Conservation (phyloP, 768 basidiomycete species). For the Mycena polygramma region DNA sequence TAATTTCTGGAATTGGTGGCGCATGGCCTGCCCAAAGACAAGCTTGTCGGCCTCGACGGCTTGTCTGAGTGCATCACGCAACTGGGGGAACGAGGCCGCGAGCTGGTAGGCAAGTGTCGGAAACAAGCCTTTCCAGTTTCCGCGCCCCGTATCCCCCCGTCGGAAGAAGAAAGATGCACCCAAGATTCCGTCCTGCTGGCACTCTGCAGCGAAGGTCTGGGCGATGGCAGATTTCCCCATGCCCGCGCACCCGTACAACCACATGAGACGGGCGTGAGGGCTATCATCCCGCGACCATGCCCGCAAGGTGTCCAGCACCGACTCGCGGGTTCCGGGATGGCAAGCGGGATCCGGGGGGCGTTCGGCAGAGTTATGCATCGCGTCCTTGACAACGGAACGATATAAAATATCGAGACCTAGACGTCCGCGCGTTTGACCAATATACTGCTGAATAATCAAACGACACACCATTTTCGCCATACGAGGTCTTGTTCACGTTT, state of each 20-base stretch:
- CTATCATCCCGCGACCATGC: background rate
- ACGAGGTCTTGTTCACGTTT: background rate
- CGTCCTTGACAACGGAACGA: constrained; percentile 2
- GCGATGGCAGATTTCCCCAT: constrained; percentile 41
- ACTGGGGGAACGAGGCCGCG: constrained; percentile 17
- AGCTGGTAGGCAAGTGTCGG: constrained; percentile 48
- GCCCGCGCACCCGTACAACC: constrained; percentile 41
- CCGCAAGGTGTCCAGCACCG: background rate
- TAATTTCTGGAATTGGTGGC: constrained; percentile 35
- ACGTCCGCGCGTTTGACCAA: background rate
- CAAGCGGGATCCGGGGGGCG: constrained; percentile 17
- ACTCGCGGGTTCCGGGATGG: constrained; percentile 18
- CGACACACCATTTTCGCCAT: constrained; percentile 12
- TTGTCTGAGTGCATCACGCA: constrained; percentile 24
- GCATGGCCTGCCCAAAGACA: constrained; percentile 29
- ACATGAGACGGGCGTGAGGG: constrained; percentile 20
- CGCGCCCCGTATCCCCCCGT: constrained; percentile 41
- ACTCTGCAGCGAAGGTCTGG: constrained; percentile 33
- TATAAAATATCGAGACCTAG: background rate
- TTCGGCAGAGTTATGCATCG: constrained; percentile 15
- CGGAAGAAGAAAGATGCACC: constrained; percentile 52
- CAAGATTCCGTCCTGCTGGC: constrained; percentile 33
- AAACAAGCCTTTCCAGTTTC: constrained; percentile 41
- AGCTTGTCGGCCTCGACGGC: constrained; percentile 32
- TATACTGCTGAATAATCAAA: background rate